Evolutionary conservation across 1,284 basidiomycete genomes (phyloP).

Genomic region (Lentinus polychrous): DNA sequence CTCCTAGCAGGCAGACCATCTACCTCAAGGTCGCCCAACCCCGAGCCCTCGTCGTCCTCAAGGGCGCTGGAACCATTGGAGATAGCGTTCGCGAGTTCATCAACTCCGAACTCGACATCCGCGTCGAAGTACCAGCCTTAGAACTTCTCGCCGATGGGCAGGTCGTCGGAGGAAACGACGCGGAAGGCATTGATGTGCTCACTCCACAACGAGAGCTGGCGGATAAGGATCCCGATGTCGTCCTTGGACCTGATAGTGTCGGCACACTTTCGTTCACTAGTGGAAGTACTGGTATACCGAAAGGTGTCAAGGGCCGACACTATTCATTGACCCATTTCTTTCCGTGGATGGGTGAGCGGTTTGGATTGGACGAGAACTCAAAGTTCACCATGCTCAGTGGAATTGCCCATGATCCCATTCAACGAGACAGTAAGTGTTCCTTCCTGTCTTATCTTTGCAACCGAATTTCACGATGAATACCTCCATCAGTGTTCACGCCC

Average conservation of each 20-base stretch:
- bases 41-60: conserved; percentile 88
- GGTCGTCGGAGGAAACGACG: conserved; percentile 59
- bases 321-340: conserved; percentile 99
- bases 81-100: conserved; percentile 86
- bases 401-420: conserved; percentile 99
- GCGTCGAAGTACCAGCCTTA: conserved; percentile 91
- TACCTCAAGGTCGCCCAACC: conserved; percentile 94
- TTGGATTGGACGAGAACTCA: conserved; percentile 69
- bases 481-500: conserved; percentile 85
- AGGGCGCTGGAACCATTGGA: conserved; percentile 82
- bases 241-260: conserved; percentile 90
- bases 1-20: conserved; percentile 89
- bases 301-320: conserved; percentile 94
- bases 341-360: conserved; percentile 97
- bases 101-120: conserved; percentile 74
- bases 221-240: conserved; percentile 72
- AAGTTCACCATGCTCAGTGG: conserved; percentile 99
- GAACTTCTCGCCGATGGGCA: conserved; percentile 61
- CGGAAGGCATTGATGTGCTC: conserved; percentile 47
- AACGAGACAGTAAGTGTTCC: conserved; percentile 83
- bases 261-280: conserved; percentile 97
- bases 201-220: conserved; percentile 43
- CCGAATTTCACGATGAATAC: background rate
- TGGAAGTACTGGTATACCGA: conserved; percentile 96
- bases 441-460: conserved; percentile 7